These are phyloP conservation scores for Groenewaldozyma sp. DNA, from an alignment of 1,139 yeast genomes.

Conservation along the genomic window DNA sequence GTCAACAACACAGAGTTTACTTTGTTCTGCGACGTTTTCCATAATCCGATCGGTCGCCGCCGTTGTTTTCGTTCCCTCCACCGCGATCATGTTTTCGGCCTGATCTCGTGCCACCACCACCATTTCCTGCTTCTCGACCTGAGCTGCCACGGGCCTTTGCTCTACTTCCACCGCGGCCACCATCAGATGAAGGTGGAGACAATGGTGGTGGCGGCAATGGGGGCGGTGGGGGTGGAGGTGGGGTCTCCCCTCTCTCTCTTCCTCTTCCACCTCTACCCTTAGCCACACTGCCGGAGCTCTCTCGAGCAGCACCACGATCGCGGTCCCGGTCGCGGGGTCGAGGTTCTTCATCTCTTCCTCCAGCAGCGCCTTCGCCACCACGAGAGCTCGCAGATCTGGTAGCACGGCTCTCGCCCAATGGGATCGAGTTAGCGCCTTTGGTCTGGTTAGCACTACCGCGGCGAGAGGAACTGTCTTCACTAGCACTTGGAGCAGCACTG, in stretches of 20 bases:
- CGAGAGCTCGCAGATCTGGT: no score
- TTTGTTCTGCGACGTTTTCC: no score
- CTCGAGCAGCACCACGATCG: background rate
- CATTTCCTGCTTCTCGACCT: slow-evolving; percentile 2
- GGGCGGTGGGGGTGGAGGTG: slow-evolving; percentile 7
- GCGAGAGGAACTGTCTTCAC: no score
- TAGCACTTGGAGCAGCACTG: slow-evolving; percentile 5
- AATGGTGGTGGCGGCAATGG: slow-evolving; percentile 11
- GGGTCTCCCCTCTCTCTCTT: no score
- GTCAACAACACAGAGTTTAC: no score
- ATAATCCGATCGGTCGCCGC: no score
- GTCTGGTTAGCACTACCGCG: background rate
- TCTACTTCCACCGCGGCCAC: background rate
- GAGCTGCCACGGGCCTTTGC: no score
- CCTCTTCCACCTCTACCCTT: background rate
- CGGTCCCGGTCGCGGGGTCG: background rate
- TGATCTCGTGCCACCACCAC: slow-evolving; percentile 1
- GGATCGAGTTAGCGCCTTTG: background rate
- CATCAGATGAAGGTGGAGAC: slow-evolving; percentile 1
- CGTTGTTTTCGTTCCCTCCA: no score
- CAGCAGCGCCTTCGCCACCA: slow-evolving; percentile 1
- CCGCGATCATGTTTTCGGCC: background rate
- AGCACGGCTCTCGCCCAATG: background rate
- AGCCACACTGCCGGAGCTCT: background rate
- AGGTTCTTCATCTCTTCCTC: slow-evolving; percentile 1